Evolutionary conservation across 2,329 filamentous ascomycete species (phyloP), one percentile per base, ranked within the genome.

Genomic region (Tympanopsis confertula): DNA sequence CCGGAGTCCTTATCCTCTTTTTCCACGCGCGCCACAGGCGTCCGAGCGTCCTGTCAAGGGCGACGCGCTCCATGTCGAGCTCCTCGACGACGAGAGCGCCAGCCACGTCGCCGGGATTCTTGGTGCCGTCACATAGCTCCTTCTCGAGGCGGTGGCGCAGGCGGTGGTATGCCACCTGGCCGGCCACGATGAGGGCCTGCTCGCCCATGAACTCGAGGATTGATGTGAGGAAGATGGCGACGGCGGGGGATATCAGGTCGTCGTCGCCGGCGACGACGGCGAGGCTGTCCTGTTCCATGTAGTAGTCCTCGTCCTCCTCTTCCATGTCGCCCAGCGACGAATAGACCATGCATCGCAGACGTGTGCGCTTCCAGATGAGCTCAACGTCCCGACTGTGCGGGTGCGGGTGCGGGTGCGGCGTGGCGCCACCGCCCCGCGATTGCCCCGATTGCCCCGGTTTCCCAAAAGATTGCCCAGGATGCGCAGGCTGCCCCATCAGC

Each of bases 291-390:
- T 86, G 78, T 45, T 87, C 78, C 54, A 93, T 83, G 51, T 86
- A 86, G 37, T 79, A 77, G 52, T 95, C 89, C 57, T 96, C 91
- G 46, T 98, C 91, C 47, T 96, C 88, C 61, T 98, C 91, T 57
- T 98, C 93, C 71, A 98, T 79, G 53, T 98, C 89, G 33, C 91
- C 91, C 5, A 98, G 67, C 5, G 91, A 88, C 5, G 88, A 96
- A 56, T 96, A 96, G 17, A 98, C 89, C 91, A 98, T 98, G 57
- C 91, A 94, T 42, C 91, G 78, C 50, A 98, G 63, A 39, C 91
- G 78, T 0, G 88, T 91, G 47, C 91, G 75, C 63, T 93, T 95
- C 88, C 91, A 98, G 14, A 88, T 81, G 39, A 88, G 69, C 53
- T 95, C 85, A n/a, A 94, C 65, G 54, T 96, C 87, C 66, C 62